Conservation (phyloP, 2,329 filamentous ascomycete genomes). For the Cladosporium sp. region DNA sequence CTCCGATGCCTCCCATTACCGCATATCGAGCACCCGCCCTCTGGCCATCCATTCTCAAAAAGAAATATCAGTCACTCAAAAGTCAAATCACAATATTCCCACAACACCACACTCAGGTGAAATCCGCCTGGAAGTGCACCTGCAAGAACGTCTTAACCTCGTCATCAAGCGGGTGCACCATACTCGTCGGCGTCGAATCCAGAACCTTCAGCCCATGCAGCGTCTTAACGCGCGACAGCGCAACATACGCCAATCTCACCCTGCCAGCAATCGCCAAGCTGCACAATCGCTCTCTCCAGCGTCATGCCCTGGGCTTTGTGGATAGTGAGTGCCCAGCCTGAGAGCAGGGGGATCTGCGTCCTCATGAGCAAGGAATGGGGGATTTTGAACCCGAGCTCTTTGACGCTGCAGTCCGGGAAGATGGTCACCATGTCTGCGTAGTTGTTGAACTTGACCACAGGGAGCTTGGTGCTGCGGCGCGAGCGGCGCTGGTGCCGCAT, state of each 20-base stretch:
- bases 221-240: slow-evolving; percentile 57
- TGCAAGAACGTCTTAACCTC: slow-evolving; percentile 39
- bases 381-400: slow-evolving; percentile 46
- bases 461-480: not conserved
- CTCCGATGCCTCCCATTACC: not conserved
- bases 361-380: slow-evolving; percentile 54
- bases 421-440: slow-evolving; percentile 46
- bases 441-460: slow-evolving; percentile 55
- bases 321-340: slow-evolving; percentile 64
- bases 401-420: slow-evolving; percentile 53
- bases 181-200: slow-evolving; percentile 28
- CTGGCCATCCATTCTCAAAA: too few relatives aligned
- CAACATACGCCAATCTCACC: slow-evolving; percentile 65
- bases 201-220: slow-evolving; percentile 51
- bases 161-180: slow-evolving; percentile 32
- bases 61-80: too few relatives aligned
- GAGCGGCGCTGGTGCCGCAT: slow-evolving; percentile 28
- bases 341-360: slow-evolving; percentile 62
- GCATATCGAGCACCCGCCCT: too few relatives aligned
- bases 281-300: slow-evolving; percentile 58
- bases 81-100: not conserved
- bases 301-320: slow-evolving; percentile 67
- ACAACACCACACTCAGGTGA: not conserved
- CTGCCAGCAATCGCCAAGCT: slow-evolving; percentile 55
- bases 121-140: not conserved